Evolutionary conservation across 345 rosid genomes (phyloP).

Genomic region (Eutrema yunnanense): DNA sequence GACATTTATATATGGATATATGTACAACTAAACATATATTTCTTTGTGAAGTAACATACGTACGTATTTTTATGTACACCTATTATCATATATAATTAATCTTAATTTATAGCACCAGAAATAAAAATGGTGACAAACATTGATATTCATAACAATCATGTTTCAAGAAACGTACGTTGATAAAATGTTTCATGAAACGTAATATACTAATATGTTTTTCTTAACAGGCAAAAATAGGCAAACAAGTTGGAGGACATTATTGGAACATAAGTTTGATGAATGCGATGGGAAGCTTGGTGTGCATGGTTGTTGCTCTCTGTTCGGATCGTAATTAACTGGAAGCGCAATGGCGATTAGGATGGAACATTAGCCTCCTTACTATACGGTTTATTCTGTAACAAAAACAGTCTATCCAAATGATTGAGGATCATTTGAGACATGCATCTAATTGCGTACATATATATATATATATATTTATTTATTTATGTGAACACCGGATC

Average conservation of each 20-base stretch:
- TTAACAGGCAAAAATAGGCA: conserved; percentile 24
- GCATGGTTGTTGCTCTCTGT: conserved; percentile 14
- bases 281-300: conserved; percentile 15
- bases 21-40: too few species aligned
- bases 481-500: too few species aligned
- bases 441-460: background rate
- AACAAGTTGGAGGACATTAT: conserved; percentile 20
- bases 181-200: background rate
- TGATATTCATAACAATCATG: too few species aligned
- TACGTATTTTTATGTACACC: too few species aligned
- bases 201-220: background rate
- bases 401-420: background rate
- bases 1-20: too few species aligned
- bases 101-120: too few species aligned
- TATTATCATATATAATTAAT: too few species aligned
- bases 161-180: background rate
- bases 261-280: conserved; percentile 28
- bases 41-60: too few species aligned
- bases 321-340: too few species aligned
- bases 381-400: conserved; percentile 18
- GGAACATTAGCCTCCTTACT: conserved; percentile 21
- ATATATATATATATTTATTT: background rate
- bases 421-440: background rate
- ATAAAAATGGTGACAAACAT: too few species aligned
- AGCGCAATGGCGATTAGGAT: conserved; percentile 27